Conservation (phyloP, 2,329 filamentous ascomycete species). For the Cyphellophora attinorum region DNA sequence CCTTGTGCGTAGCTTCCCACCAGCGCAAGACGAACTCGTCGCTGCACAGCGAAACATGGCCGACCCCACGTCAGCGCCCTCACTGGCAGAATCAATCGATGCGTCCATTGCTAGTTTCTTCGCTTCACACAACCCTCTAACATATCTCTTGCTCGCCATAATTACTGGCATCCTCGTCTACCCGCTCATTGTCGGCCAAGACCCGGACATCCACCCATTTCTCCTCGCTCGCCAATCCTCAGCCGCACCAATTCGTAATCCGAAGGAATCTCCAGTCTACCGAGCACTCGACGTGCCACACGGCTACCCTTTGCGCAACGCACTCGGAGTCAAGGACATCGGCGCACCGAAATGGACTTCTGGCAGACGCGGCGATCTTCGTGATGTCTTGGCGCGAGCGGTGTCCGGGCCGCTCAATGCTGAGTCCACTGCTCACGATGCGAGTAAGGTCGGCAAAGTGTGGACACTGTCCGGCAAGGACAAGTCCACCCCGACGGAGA, state of each 20-base stretch:
- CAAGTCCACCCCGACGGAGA: conserved; percentile 61
- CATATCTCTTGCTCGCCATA: conserved; percentile 59
- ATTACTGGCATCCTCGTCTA: conserved; percentile 62
- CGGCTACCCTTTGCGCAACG: conserved; percentile 68
- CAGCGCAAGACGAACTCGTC: too few relatives aligned
- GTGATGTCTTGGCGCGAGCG: conserved; percentile 79
- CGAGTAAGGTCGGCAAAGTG: conserved; percentile 58
- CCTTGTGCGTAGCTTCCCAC: too few relatives aligned
- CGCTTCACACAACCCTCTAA: conserved; percentile 63
- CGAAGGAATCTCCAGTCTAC: conserved; percentile 77
- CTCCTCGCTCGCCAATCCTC: conserved; percentile 77
- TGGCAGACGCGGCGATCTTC: conserved; percentile 78
- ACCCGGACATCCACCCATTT: conserved; percentile 87
- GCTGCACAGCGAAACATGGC: conserved; percentile 2
- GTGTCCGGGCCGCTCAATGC: conserved; percentile 55
- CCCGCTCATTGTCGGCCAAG: conserved; percentile 59
- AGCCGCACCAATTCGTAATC: conserved; percentile 67
- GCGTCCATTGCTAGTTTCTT: conserved; percentile 16
- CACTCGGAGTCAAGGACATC: conserved; percentile 72
- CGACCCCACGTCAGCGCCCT: conserved; percentile 9
- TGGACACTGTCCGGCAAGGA: conserved; percentile 71
- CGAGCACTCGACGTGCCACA: conserved; percentile 76
- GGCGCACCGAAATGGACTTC: conserved; percentile 72
- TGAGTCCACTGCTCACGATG: conserved; percentile 31
- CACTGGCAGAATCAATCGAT: conserved; percentile 13